Evolutionary conservation across 441 rosid genomes (phyloP).

Genomic region (Euphorbia celastroides): DNA sequence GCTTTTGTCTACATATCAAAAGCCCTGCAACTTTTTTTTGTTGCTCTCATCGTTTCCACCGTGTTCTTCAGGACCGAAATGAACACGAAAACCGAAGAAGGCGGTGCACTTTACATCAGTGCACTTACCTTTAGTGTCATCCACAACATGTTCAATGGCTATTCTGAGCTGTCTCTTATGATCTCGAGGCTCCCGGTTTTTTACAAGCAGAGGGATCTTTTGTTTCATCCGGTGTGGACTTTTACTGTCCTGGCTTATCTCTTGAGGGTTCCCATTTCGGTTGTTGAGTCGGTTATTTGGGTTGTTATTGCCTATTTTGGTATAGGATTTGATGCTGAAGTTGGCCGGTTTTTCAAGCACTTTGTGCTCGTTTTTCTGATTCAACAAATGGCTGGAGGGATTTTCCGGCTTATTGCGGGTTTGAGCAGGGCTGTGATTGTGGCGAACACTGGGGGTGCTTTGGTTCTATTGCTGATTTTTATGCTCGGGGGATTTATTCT

Average conservation of each 20-base stretch:
- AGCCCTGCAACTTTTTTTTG: constrained; percentile 50
- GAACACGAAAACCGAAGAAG: constrained; percentile 38
- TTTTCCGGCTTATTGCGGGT: constrained; percentile 56
- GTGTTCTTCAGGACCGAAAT: constrained; percentile 50
- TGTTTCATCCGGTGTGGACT: constrained; percentile 75
- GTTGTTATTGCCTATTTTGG: constrained; percentile 55
- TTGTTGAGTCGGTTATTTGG: constrained; percentile 61
- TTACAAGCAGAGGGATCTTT: constrained; percentile 78
- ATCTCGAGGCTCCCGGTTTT: constrained; percentile 72
- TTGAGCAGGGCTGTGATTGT: constrained; percentile 61
- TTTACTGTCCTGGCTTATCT: constrained; percentile 59
- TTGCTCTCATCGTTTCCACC: constrained; percentile 47
- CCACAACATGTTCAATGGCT: constrained; percentile 76
- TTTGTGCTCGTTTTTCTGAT: constrained; percentile 44
- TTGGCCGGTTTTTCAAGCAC: constrained; percentile 64
- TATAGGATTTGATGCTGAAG: constrained; percentile 62
- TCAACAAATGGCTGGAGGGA: constrained; percentile 74
- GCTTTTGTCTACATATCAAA: constrained; percentile 56
- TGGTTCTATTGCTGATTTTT: constrained; percentile 48
- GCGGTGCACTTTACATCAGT: constrained; percentile 46
- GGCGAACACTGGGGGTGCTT: constrained; percentile 58
- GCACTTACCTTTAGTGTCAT: constrained; percentile 42
- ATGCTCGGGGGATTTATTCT: constrained; percentile 75
- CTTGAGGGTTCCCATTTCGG: constrained; percentile 49
- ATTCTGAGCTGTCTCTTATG: constrained; percentile 51